Conservation (phyloP, 352 stramenopile genomes). For the Globisporangium abappressorium region DNA sequence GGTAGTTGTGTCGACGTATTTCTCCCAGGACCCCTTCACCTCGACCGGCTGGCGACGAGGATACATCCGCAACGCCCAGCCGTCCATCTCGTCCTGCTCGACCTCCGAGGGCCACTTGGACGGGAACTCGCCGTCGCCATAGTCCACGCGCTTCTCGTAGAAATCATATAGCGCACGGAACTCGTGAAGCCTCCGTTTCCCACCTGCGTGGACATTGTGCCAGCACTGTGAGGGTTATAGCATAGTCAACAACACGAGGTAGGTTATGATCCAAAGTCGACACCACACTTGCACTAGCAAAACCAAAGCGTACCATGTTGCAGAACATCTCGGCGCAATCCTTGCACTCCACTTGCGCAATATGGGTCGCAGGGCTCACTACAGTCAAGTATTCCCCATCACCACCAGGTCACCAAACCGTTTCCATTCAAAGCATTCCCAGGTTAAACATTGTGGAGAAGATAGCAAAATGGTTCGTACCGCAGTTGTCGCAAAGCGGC, state of each 20-base stretch:
- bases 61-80: conserved; percentile 67
- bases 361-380: conserved; percentile 20
- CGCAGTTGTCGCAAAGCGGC: conserved; percentile 89
- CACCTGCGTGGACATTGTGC: conserved; percentile 82
- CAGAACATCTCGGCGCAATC: conserved; percentile 91
- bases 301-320: conserved; percentile 34
- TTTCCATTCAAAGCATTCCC: neutral
- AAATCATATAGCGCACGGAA: conserved; percentile 91
- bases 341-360: conserved; percentile 82
- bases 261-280: neutral
- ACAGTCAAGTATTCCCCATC: neutral
- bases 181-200: conserved; percentile 66
- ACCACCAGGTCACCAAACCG: neutral
- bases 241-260: neutral
- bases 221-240: conserved; percentile 58
- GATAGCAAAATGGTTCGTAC: conserved; percentile 19
- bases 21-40: conserved; percentile 49
- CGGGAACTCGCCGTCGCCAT: conserved; percentile 88
- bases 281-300: neutral
- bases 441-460: neutral
- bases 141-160: conserved; percentile 90
- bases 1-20: conserved; percentile 47
- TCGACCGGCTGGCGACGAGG: conserved; percentile 43
- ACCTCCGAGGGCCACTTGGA: conserved; percentile 89
- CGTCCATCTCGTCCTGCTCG: conserved; percentile 82